Percentiles rank a stretch among this genome's conserved stretches.
phyloP scores from a whole-genome alignment of 1,139 yeast genomes.

The Protomyces lactucae-debilis region DNA sequence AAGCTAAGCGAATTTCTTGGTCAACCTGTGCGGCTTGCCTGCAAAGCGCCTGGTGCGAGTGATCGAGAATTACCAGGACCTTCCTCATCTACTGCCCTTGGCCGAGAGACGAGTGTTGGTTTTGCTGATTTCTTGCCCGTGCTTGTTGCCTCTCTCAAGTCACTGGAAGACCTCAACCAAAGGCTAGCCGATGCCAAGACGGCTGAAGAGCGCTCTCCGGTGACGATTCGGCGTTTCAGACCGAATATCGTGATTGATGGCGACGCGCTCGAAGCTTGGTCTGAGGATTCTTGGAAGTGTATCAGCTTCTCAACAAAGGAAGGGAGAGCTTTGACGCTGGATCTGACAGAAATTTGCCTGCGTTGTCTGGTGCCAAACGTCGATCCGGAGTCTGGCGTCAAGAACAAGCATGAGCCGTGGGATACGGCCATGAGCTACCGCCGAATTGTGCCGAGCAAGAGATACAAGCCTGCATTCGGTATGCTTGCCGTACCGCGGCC shows the following conservation, averaged over 20 bases:
- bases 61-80: not conserved
- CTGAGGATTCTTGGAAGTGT: conserved; percentile 18
- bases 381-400: conserved; percentile 11
- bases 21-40: conserved; percentile 14
- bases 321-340: not conserved
- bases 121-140: conserved; percentile 20
- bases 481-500: conserved; percentile 19
- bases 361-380: conserved; percentile 22
- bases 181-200: not conserved
- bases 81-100: not conserved
- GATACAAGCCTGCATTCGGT: conserved; percentile 21
- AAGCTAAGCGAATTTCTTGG: conserved; percentile 4
- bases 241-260: conserved; percentile 25
- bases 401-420: conserved; percentile 19
- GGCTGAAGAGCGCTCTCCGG: not conserved
- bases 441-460: conserved; percentile 16
- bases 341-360: conserved; percentile 4
- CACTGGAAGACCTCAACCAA: conserved; percentile 8
- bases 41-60: conserved; percentile 5
- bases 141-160: conserved; percentile 11
- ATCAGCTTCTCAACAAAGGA: conserved; percentile 8
- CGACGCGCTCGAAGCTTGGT: conserved; percentile 8
- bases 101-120: conserved; percentile 14
- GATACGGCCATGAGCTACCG: conserved; percentile 8
- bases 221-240: conserved; percentile 12